These are phyloP conservation scores for Psilocybe cyanescens DNA, from an alignment of 768 basidiomycete genomes.

Conservation along the genomic window DNA sequence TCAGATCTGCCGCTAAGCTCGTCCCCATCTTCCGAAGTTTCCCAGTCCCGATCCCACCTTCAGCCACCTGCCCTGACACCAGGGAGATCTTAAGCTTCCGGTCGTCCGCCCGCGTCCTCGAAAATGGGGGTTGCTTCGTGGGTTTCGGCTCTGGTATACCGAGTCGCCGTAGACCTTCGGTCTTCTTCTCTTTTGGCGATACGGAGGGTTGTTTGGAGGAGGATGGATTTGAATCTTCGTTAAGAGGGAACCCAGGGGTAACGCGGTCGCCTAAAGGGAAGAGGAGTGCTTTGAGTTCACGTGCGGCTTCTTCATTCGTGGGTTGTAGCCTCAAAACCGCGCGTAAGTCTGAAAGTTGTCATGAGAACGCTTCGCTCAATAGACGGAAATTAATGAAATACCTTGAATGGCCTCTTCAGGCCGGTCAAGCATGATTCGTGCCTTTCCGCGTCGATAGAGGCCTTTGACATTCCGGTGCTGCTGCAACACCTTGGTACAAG, in stretches of 20 bases:
- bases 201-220: conserved; percentile 25
- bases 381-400: conserved; percentile 21
- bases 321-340: conserved; percentile 66
- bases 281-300: conserved; percentile 53
- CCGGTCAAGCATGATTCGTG: conserved; percentile 61
- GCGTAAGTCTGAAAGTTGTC: conserved; percentile 53
- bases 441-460: conserved; percentile 70
- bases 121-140: conserved; percentile 56
- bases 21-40: conserved; percentile 8
- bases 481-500: conserved; percentile 64
- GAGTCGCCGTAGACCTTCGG: conserved; percentile 30
- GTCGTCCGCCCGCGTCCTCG: conserved; percentile 52
- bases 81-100: conserved; percentile 55
- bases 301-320: conserved; percentile 61
- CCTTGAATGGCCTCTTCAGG: conserved; percentile 65
- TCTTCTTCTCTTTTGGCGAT: conserved; percentile 19
- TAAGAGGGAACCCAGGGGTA: conserved; percentile 15
- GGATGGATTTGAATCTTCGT: conserved; percentile 20
- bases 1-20: background rate
- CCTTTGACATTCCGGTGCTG: conserved; percentile 75
- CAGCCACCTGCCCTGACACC: conserved; percentile 21
- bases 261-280: conserved; percentile 24
- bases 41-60: conserved; percentile 1
- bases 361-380: background rate
- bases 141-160: conserved; percentile 44